Evolutionary conservation across 2,329 filamentous ascomycete species (phyloP), one percentile per base, ranked within the genome.

Genomic region (Fusarium sacchari): DNA sequence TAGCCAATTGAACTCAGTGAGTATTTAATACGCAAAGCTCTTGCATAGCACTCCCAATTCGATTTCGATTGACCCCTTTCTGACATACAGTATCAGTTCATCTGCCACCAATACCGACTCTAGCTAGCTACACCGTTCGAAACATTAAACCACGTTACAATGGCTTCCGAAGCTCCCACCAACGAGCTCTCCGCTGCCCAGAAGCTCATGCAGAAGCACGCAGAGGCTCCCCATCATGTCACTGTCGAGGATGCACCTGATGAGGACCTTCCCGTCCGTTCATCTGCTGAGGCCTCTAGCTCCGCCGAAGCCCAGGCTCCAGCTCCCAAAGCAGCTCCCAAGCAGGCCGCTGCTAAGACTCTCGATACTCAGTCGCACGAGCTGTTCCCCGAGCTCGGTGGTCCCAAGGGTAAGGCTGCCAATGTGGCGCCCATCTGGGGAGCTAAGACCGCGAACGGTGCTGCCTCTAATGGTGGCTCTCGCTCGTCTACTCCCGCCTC

Each of bases 351-450:
- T 37, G 82, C 84, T 47, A 77, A 87, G 43, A 62, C 78, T 59
- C 85, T 98, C 70, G 94, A 98, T 82, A 95, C 94, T 26, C 89
- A 94, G 79, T 97, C 94, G 24, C 93, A 97, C 80, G 95, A 98
- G 83, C 86, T 94, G 67, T 99, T 99, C 88, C 96, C 96, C n/a
- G 92, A 95, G 77, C 89, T 99, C 52, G 96, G 95, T 71, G 89
- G 85, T 28, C 83, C 87, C 64, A 91, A 90, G 82, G 86, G 90
- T 60, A 95, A 95, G 83, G 86, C 90, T 71, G 87, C 90, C 64
- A 88, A 90, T 75, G 88, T 90, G 67, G 87, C 92, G 52, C 90
- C 92, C 50, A 91, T 93, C 76, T 98, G 96, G 95, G 93, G 93
- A 72, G 89, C 89, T 40, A 93, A 92, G 84, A 91, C 88, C 66